Percentiles rank a stretch among this genome's conserved stretches.
phyloP scores from a whole-genome alignment of 2,329 filamentous ascomycete genomes.

The Alternaria sp. region DNA sequence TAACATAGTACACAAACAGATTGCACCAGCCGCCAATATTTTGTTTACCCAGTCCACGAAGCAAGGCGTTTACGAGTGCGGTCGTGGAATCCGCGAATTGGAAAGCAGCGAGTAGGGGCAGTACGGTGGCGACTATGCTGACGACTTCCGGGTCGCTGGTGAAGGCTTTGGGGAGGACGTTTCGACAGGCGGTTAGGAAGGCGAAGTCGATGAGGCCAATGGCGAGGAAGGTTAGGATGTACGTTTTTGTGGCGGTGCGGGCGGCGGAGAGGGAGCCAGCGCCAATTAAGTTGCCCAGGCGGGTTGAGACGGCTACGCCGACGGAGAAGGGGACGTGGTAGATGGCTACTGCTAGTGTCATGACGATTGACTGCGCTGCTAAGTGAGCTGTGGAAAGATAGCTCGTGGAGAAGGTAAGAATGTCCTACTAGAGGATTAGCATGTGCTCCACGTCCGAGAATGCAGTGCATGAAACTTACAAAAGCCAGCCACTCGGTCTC shows the following conservation, averaged over 20 bases:
- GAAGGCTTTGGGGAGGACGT: slow-evolving; percentile 44
- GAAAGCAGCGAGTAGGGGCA: slow-evolving; percentile 47
- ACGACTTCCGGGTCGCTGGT: slow-evolving; percentile 46
- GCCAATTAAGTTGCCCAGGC: slow-evolving; percentile 50
- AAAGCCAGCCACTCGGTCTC: slow-evolving; percentile 64
- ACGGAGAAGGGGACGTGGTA: slow-evolving; percentile 52
- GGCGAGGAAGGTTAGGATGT: slow-evolving; percentile 41
- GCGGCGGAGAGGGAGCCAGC: slow-evolving; percentile 44
- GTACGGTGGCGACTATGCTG: slow-evolving; percentile 38
- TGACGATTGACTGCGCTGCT: slow-evolving; percentile 70
- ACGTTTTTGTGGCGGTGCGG: slow-evolving; percentile 41
- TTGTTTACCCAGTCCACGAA: slow-evolving; percentile 48
- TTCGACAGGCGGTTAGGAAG: slow-evolving; percentile 37
- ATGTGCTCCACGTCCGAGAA: not conserved
- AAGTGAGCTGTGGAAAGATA: slow-evolving; percentile 81
- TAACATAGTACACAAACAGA: slow-evolving; percentile 47
- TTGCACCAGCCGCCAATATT: slow-evolving; percentile 49
- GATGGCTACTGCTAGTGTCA: slow-evolving; percentile 45
- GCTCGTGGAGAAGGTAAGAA: slow-evolving; percentile 73
- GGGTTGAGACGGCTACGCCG: slow-evolving; percentile 48
- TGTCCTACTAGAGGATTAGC: slow-evolving; percentile 26
- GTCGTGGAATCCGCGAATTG: slow-evolving; percentile 48
- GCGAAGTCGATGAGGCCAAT: slow-evolving; percentile 46
- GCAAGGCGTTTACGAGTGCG: slow-evolving; percentile 46
- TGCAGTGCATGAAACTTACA: slow-evolving; percentile 3